Evolutionary conservation across 2,329 filamentous ascomycete genomes (phyloP).

Genomic region (Phoma sp.): DNA sequence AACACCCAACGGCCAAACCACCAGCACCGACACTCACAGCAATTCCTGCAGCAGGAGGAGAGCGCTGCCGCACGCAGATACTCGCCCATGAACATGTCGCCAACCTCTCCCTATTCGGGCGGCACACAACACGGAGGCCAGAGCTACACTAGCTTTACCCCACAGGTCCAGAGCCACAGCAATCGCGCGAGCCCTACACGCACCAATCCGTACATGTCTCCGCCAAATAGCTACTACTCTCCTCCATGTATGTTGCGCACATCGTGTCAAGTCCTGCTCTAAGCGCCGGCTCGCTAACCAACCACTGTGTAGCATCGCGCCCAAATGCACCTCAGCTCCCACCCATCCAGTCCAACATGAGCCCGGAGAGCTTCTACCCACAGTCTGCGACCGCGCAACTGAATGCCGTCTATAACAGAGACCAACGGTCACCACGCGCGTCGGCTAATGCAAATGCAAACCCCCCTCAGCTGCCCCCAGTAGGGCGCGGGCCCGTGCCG

Average conservation of each 20-base stretch:
- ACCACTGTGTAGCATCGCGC: slow-evolving; percentile 46
- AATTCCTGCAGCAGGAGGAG: slow-evolving; percentile 73
- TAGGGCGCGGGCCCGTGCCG: slow-evolving; percentile 73
- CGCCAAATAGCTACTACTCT: slow-evolving; percentile 64
- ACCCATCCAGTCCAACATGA: slow-evolving; percentile 73
- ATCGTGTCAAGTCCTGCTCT: slow-evolving; percentile 8
- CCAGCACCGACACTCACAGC: slow-evolving; percentile 76
- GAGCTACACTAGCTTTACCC: slow-evolving; percentile 52
- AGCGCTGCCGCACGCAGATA: slow-evolving; percentile 89
- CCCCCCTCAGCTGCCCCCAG: slow-evolving; percentile 53
- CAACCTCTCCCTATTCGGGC: slow-evolving; percentile 76
- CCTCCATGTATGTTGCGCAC: slow-evolving; percentile 58
- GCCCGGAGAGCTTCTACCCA: slow-evolving; percentile 73
- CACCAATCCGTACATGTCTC: slow-evolving; percentile 63
- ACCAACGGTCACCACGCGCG: slow-evolving; percentile 57
- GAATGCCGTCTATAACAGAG: slow-evolving; percentile 68
- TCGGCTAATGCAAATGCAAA: slow-evolving; percentile 53
- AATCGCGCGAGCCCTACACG: slow-evolving; percentile 83
- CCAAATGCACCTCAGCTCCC: slow-evolving; percentile 73
- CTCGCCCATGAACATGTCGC: slow-evolving; percentile 93
- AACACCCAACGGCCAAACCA: slow-evolving; percentile 75
- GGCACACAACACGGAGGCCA: slow-evolving; percentile 61
- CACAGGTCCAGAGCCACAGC: slow-evolving; percentile 45
- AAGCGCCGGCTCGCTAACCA: slow-evolving; percentile 30
- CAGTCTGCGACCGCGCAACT: slow-evolving; percentile 72